phyloP scores from a whole-genome alignment of 352 stramenopile species.

The Phytopythium mirpurense region DNA sequence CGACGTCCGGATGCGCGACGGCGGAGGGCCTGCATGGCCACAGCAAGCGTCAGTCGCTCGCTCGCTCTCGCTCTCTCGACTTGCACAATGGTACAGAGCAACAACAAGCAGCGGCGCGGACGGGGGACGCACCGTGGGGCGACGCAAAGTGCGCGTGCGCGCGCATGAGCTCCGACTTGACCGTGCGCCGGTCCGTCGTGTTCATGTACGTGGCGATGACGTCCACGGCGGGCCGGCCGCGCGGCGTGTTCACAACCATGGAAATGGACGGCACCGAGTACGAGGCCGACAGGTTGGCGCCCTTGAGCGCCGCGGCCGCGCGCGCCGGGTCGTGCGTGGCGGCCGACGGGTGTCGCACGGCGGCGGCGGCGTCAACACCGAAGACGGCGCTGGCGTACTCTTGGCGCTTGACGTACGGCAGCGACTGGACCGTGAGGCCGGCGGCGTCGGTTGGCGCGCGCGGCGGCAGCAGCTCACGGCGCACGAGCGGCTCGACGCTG shows the following conservation, averaged over 20 bases:
- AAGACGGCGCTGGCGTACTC: conserved; percentile 52
- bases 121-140: conserved; percentile 41
- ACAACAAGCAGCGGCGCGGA: no score
- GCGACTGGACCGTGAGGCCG: conserved; percentile 45
- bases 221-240: conserved; percentile 66
- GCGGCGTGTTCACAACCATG: conserved; percentile 56
- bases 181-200: conserved; percentile 67
- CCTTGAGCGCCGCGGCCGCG: conserved; percentile 26
- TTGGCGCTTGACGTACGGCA: conserved; percentile 66
- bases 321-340: conserved; percentile 34
- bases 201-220: conserved; percentile 90
- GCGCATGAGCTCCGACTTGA: conserved; percentile 76
- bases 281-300: conserved; percentile 43
- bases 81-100: no score
- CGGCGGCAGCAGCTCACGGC: conserved; percentile 4
- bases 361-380: conserved; percentile 34
- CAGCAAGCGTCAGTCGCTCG: conserved; percentile 13
- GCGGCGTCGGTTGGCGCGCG: conserved; percentile 4
- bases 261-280: conserved; percentile 67
- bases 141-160: conserved; percentile 68
- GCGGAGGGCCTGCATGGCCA: conserved; percentile 23
- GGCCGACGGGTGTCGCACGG: conserved; percentile 40
- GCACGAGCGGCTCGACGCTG: conserved; percentile 8
- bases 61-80: no score
- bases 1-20: conserved; percentile 50